phyloP scores from a whole-genome alignment of 352 stramenopile genomes.

The Globisporangium irregulare region DNA sequence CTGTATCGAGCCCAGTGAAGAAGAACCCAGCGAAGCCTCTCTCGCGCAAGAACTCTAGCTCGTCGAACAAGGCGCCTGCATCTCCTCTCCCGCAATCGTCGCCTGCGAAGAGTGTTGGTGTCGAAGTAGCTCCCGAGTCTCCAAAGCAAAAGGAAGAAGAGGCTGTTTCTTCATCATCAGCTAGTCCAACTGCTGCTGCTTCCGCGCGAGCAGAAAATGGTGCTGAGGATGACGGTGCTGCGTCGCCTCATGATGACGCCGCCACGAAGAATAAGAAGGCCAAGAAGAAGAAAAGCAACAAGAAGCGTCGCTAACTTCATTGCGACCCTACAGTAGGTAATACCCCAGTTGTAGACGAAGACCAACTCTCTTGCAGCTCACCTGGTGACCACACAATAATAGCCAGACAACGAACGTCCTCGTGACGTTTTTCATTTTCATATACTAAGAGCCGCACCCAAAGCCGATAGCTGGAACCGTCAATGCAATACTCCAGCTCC shows the following conservation, averaged over 20 bases:
- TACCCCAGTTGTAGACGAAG: neutral
- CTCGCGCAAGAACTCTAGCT: conserved; percentile 25
- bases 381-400: neutral
- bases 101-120: conserved; percentile 14
- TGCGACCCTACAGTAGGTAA: neutral
- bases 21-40: conserved; percentile 17
- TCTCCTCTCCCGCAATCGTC: conserved; percentile 7
- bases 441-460: neutral
- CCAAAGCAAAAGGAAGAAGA: conserved; percentile 26
- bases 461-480: neutral
- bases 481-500: neutral
- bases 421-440: conserved; percentile 7
- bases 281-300: conserved; percentile 61
- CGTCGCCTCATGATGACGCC: conserved; percentile 18
- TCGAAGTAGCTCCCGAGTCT: conserved; percentile 24
- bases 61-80: conserved; percentile 11
- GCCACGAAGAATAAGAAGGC: conserved; percentile 42
- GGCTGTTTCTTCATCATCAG: neutral
- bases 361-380: neutral
- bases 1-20: conserved; percentile 13
- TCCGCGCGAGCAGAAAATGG: conserved; percentile 11
- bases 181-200: conserved; percentile 3
- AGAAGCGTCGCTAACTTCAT: conserved; percentile 41
- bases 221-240: conserved; percentile 23
- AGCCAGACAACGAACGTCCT: neutral